phyloP scores from a whole-genome alignment of 176 grass and related monocot species.

The Carex myosuroides region DNA sequence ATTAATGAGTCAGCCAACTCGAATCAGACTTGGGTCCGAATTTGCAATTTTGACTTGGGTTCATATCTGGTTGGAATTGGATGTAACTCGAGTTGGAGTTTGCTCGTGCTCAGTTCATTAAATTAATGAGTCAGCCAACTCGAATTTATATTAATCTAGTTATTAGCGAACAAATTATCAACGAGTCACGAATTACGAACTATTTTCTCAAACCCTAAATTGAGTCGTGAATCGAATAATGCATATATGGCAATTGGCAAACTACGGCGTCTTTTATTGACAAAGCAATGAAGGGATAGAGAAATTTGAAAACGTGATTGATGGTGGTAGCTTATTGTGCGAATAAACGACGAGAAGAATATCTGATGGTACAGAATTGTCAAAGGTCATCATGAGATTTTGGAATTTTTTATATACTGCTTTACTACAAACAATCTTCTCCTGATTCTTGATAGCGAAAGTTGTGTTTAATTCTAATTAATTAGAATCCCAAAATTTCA shows the following conservation, averaged over 20 bases:
- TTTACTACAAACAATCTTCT: conserved; percentile 22
- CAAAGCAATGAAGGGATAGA: not conserved
- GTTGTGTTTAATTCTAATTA: not conserved
- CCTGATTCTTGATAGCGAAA: conserved; percentile 20
- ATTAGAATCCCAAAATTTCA: not conserved
- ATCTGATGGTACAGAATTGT: not conserved
- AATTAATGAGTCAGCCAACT: too few relatives aligned
- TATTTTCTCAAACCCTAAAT: too few relatives aligned
- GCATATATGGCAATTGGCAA: not conserved
- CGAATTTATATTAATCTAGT: too few relatives aligned
- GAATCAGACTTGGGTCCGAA: too few relatives aligned
- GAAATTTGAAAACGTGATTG: conserved; percentile 6
- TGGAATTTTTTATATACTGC: conserved; percentile 12
- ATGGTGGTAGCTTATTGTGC: not conserved
- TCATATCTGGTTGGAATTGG: too few relatives aligned
- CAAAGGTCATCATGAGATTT: conserved; percentile 24
- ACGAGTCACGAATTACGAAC: too few relatives aligned
- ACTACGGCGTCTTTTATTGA: conserved; percentile 15
- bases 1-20: too few relatives aligned
- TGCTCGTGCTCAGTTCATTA: too few relatives aligned
- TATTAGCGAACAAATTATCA: too few relatives aligned
- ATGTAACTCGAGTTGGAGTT: too few relatives aligned
- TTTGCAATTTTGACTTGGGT: too few relatives aligned
- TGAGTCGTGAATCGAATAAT: too few relatives aligned
- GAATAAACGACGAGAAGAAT: conserved; percentile 8